Percentiles rank a stretch among this genome's conserved stretches.
These are phyloP conservation scores for Fusarium musae DNA, from an alignment of 2,329 filamentous ascomycete species.

Conservation along the genomic window DNA sequence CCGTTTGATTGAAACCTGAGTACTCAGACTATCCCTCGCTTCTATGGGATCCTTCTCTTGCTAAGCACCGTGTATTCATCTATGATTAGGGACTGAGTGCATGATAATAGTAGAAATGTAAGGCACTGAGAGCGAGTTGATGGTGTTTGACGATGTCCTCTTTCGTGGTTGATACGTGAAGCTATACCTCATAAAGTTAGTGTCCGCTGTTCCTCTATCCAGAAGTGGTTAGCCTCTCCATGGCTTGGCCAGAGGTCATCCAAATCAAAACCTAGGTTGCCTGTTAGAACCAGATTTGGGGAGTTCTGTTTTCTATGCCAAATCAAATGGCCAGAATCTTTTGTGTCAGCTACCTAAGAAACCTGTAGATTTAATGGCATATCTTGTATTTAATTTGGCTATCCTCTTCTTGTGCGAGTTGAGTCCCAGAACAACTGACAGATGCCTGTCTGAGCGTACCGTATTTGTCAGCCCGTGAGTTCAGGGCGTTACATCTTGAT, in stretches of 20 bases:
- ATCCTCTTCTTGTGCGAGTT: not conserved
- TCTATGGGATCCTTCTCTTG: not conserved
- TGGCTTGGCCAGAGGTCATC: not conserved
- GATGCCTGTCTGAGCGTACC: not conserved
- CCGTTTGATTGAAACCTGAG: not conserved
- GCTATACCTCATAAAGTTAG: not conserved
- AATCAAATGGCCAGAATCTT: not conserved
- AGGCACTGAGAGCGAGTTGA: not conserved
- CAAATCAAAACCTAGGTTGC: not conserved
- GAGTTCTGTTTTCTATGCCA: not conserved
- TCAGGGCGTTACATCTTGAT: constrained; percentile 16
- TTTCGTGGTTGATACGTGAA: not conserved
- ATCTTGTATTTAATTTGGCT: not conserved
- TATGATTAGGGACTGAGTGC: not conserved
- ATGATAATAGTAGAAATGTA: not conserved
- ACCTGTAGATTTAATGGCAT: too few species aligned
- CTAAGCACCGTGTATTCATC: not conserved
- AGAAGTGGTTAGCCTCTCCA: not conserved
- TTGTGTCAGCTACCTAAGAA: not conserved
- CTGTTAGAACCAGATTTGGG: not conserved
- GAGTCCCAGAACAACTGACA: not conserved
- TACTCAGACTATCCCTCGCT: not conserved
- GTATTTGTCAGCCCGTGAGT: constrained; percentile 31
- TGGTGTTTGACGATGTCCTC: not conserved
- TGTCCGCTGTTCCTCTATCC: not conserved